Evolutionary conservation across 441 rosid genomes (phyloP).

Genomic region (Syzygium syzygioides): DNA sequence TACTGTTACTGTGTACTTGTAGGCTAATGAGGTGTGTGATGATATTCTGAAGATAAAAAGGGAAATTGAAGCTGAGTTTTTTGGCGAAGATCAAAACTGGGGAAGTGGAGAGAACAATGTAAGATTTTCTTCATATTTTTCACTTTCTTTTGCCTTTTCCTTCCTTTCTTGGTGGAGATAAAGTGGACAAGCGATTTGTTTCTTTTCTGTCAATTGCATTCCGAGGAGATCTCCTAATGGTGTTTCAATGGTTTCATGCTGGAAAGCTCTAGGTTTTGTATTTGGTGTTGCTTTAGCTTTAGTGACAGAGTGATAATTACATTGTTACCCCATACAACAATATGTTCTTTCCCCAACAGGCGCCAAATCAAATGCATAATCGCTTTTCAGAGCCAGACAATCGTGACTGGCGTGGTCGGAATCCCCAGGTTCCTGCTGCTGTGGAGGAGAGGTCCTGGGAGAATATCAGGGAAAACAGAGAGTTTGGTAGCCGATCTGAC

Average conservation of each 20-base stretch:
- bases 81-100: constrained; percentile 81
- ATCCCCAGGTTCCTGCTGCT: background rate
- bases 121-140: constrained; percentile 18
- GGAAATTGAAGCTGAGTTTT: constrained; percentile 69
- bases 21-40: constrained; percentile 58
- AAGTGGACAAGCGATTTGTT: background rate
- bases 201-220: background rate
- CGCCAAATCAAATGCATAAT: background rate
- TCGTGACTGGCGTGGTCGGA: constrained; percentile 11
- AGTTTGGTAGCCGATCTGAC: background rate
- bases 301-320: background rate
- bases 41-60: constrained; percentile 65
- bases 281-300: background rate
- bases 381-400: constrained; percentile 1
- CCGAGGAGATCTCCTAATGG: background rate
- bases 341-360: background rate
- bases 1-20: constrained; percentile 1
- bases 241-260: background rate
- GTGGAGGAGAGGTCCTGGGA: constrained; percentile 5
- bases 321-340: background rate
- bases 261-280: background rate
- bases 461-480: background rate
- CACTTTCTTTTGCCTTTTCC: background rate
- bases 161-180: background rate
- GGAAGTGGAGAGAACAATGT: constrained; percentile 61